Evolutionary conservation across 2,329 filamentous ascomycete genomes (phyloP), one percentile per base, ranked within the genome.

Genomic region (Xylaria sp.): DNA sequence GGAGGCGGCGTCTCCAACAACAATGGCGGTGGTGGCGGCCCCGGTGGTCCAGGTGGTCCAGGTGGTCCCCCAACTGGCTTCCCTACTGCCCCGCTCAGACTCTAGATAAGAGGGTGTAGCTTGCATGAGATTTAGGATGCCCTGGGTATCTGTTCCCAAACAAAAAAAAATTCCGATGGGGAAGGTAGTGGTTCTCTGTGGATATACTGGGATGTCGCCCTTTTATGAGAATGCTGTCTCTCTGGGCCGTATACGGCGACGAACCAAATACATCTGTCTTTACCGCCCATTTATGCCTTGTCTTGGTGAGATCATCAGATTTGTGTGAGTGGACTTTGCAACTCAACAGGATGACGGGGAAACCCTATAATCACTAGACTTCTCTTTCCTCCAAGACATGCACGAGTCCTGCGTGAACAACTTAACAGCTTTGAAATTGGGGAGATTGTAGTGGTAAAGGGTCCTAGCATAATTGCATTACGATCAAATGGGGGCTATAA

Each of bases 1-100:
- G 67, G 57, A 14, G 70, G 71, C 19, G 71, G 70, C 40, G 71
- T 73, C 12, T 52, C 67, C 8, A 67, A 52, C 33, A 63, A 60
- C 14, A 66, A 67, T 31, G 5, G n/a, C 28, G 64, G 62, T 4
- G 64, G 62, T 4, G 66, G 67, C 59, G 65, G 66, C 12, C 40
- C 31, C 33, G 45, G 52, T 17, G 42, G 50, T 14, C 57, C 57
- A 1, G 60, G 25, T 4, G 52, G 51, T 11, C 54, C 54, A 1
- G 53, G 53, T 7, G 60, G 60, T 33, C 47, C 47, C n/a, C 7
- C 7, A 25, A 35, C 33, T 4, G 42, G 15, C 21, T 51, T 51
- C 37, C 57, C 60, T 25, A 52, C 51, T 37, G 51, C 51, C n/a
- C 51, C 57, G 6, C 58, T 23, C 12, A 35, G 25, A n/a, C 25